A percentile compares a stretch with the other conserved stretches of the same genome.
Conservation (phyloP, 2,329 filamentous ascomycete genomes). For the Grosmannia penicillata region DNA sequence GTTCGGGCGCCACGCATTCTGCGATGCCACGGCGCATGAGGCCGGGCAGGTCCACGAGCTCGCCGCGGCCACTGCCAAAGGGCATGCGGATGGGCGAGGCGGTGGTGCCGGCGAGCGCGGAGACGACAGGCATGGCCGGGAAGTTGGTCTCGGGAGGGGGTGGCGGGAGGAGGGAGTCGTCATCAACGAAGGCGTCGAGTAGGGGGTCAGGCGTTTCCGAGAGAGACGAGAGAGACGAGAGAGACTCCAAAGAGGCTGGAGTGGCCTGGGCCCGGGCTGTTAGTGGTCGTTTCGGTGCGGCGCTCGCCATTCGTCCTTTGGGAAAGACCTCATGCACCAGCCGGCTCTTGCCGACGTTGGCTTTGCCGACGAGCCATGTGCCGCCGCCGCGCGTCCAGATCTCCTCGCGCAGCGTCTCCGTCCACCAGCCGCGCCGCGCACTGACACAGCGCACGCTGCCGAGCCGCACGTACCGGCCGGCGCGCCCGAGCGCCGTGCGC, state of each 20-base stretch:
- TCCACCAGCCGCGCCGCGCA: slow-evolving; percentile 82
- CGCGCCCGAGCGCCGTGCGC: slow-evolving; percentile 56
- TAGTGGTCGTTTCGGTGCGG: not conserved
- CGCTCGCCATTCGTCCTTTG: slow-evolving; percentile 42
- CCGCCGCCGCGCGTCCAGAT: slow-evolving; percentile 74
- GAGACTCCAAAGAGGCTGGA: no score
- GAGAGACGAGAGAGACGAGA: no score
- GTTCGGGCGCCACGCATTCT: slow-evolving; percentile 49
- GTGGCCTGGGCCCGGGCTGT: not conserved
- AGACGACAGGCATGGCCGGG: slow-evolving; percentile 75
- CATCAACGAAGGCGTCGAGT: no score
- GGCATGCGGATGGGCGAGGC: slow-evolving; percentile 88
- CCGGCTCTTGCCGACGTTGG: slow-evolving; percentile 92
- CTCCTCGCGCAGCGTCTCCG: slow-evolving; percentile 67
- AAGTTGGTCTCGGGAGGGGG: slow-evolving; percentile 57
- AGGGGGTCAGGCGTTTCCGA: no score
- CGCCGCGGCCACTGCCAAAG: slow-evolving; percentile 73
- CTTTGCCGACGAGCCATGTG: slow-evolving; percentile 94
- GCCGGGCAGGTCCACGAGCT: slow-evolving; percentile 86
- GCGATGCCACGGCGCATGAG: slow-evolving; percentile 62
- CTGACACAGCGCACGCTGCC: slow-evolving; percentile 83
- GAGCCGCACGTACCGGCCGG: slow-evolving; percentile 57
- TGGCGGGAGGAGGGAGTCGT: slow-evolving; percentile 56
- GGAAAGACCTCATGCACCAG: slow-evolving; percentile 82
- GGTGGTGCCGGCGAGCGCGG: slow-evolving; percentile 79